Conservation (phyloP, 1,284 basidiomycete genomes). For the Vanrija sp. region DNA sequence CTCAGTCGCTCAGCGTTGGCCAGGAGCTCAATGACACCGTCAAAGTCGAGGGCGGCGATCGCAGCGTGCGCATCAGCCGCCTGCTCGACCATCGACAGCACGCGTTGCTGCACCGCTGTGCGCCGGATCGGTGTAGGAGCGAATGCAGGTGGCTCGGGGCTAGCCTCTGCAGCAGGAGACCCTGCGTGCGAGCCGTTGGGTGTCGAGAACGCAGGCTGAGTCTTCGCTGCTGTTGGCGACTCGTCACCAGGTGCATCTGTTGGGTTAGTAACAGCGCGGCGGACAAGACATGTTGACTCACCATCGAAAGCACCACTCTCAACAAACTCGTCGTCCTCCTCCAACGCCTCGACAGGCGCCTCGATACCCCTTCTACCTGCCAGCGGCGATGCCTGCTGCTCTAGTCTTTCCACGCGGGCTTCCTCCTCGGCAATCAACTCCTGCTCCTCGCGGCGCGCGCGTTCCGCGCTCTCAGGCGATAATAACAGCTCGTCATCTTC, state of each 20-base stretch:
- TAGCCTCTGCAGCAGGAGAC: not conserved
- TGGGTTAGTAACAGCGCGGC: not conserved
- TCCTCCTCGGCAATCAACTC: not conserved
- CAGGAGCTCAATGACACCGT: slow-evolving; percentile 26
- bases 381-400: not conserved
- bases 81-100: slow-evolving; percentile 27
- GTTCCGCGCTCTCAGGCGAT: slow-evolving; percentile 25
- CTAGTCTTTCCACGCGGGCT: not conserved
- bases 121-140: slow-evolving; percentile 19
- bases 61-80: slow-evolving; percentile 17
- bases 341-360: not conserved
- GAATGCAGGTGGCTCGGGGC: not conserved
- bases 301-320: slow-evolving; percentile 7
- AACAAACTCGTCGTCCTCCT: not conserved
- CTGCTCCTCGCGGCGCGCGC: slow-evolving; percentile 15
- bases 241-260: slow-evolving; percentile 10
- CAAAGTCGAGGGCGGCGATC: slow-evolving; percentile 30
- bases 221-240: not conserved
- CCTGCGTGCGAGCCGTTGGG: too few relatives aligned
- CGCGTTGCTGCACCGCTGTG: slow-evolving; percentile 22
- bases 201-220: not conserved
- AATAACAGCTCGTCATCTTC: slow-evolving; percentile 31
- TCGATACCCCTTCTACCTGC: not conserved
- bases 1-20: slow-evolving; percentile 25
- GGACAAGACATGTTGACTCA: not conserved